phyloP scores from a whole-genome alignment of 148 eudicot species.

The Fagopyrum esculentum region DNA sequence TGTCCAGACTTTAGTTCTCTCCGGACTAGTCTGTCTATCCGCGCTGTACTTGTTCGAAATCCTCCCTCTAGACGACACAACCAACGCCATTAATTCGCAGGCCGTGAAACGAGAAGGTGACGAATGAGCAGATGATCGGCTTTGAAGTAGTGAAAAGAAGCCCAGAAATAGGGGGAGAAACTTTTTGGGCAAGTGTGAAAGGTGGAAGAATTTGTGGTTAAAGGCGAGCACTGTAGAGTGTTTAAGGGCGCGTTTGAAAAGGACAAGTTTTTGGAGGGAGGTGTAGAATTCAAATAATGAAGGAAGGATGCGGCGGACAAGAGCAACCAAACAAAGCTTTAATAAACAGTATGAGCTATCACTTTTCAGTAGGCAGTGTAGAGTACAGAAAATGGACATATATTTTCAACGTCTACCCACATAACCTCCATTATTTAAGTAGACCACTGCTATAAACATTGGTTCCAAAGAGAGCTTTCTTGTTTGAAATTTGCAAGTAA shows the following conservation, averaged over 20 bases:
- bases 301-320: conserved; percentile 8
- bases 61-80: not conserved
- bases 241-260: not conserved
- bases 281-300: not conserved
- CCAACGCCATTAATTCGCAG: not conserved
- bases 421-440: no score
- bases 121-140: not conserved
- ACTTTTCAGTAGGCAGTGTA: not conserved
- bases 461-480: no score
- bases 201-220: not conserved
- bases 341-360: not conserved
- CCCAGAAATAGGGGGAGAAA: not conserved
- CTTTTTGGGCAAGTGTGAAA: conserved; percentile 2
- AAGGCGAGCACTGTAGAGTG: not conserved
- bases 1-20: conserved; percentile 6
- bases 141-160: not conserved
- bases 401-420: no score
- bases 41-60: not conserved
- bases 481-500: no score
- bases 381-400: not conserved
- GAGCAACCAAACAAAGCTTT: conserved; percentile 8
- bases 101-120: no score
- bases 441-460: no score
- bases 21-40: not conserved
- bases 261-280: no score